Percentiles rank a stretch among this genome's conserved stretches.
Conservation (phyloP, 78 protist species). For the Chrysochromulina parva region DNA sequence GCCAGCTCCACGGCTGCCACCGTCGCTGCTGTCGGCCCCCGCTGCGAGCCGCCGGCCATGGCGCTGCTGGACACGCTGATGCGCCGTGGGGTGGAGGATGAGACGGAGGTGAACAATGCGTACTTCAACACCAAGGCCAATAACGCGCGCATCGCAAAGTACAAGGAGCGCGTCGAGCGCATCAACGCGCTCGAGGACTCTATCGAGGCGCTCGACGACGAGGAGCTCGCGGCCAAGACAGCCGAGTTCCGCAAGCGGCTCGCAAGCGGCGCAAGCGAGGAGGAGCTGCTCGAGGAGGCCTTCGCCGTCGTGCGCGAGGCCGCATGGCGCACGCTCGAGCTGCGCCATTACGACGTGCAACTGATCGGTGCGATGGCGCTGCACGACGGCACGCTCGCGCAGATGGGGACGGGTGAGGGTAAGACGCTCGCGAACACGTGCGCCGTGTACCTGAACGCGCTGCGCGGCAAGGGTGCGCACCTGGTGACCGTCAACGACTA, state of each 20-base stretch:
- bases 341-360: conserved; percentile 58
- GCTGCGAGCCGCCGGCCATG: too few relatives aligned
- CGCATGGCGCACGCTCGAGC: conserved; percentile 42
- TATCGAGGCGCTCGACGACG: conserved; percentile 14
- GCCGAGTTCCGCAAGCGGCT: not conserved
- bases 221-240: not conserved
- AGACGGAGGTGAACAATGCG: too few relatives aligned
- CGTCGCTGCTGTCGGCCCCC: too few relatives aligned
- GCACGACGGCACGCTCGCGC: conserved; percentile 34
- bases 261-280: not conserved
- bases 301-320: conserved; percentile 49
- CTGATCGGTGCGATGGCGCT: conserved; percentile 48
- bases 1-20: too few relatives aligned
- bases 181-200: conserved; percentile 28
- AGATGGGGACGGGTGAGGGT: conserved; percentile 60
- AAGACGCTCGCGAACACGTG: conserved; percentile 42
- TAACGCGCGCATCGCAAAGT: not conserved
- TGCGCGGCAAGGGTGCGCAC: conserved; percentile 40
- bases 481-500: conserved; percentile 54
- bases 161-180: not conserved
- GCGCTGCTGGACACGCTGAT: too few relatives aligned
- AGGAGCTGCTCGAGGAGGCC: conserved; percentile 27
- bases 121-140: too few relatives aligned
- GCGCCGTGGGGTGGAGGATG: too few relatives aligned
- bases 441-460: conserved; percentile 40